Conservation (phyloP, 2,329 filamentous ascomycete species). For the Hirsutella thompsonii region DNA sequence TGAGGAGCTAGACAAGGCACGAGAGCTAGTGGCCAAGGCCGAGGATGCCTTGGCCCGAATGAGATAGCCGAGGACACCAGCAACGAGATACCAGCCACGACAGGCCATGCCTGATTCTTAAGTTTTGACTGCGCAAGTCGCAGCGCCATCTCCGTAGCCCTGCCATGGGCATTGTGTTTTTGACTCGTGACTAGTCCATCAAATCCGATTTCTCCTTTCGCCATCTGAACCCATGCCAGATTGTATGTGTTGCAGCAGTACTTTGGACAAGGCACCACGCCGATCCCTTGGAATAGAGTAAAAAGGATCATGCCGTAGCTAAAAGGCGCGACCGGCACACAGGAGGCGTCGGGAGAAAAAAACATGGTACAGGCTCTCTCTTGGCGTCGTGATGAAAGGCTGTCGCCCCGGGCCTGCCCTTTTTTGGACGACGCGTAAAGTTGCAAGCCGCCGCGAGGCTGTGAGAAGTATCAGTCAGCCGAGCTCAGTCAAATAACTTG, state of each 20-base stretch:
- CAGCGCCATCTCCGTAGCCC: not conserved
- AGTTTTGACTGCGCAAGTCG: not conserved
- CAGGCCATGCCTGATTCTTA: not conserved
- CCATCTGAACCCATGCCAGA: not conserved
- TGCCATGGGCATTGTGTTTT: not conserved
- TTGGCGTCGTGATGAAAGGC: too few species aligned
- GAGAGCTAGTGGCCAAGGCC: slow-evolving; percentile 33
- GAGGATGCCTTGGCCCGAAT: slow-evolving; percentile 33
- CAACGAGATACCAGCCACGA: not conserved
- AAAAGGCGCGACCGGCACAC: too few species aligned
- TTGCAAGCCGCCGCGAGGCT: too few species aligned
- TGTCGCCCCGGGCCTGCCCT: too few species aligned
- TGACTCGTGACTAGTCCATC: not conserved
- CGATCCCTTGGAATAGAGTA: too few species aligned
- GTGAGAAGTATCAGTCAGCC: too few species aligned
- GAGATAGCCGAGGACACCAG: slow-evolving; percentile 20
- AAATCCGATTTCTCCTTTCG: not conserved
- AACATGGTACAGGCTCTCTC: too few species aligned
- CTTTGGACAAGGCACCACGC: too few species aligned
- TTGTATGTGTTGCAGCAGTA: too few species aligned
- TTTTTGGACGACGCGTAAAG: too few species aligned
- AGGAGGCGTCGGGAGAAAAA: too few species aligned
- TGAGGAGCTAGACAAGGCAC: slow-evolving; percentile 25
- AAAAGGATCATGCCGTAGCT: not conserved
- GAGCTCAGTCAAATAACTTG: too few species aligned